These are phyloP conservation scores for Fusarium sp. DNA, from an alignment of 2,329 filamentous ascomycete genomes.

Conservation along the genomic window DNA sequence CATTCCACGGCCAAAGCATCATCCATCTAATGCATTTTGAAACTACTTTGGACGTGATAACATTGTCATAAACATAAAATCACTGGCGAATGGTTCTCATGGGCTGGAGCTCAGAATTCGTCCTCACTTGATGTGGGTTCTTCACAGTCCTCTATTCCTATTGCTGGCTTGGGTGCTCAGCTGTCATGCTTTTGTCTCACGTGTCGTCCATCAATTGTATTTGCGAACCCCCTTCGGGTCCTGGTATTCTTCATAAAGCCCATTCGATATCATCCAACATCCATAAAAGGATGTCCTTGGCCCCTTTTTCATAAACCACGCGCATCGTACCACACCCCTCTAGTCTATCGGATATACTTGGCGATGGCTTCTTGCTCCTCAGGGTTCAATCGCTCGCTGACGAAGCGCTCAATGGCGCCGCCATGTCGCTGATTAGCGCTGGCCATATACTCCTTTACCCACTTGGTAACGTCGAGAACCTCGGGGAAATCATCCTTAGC, in stretches of 20 bases:
- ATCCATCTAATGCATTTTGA: not conserved
- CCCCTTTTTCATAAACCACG: constrained; percentile 6
- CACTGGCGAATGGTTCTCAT: not conserved
- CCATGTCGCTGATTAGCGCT: constrained; percentile 78
- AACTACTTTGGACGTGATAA: not conserved
- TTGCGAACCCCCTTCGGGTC: constrained; percentile 3
- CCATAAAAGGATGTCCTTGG: not conserved
- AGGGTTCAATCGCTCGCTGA: constrained; percentile 73
- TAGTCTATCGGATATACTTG: constrained; percentile 57
- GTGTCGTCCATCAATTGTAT: constrained; percentile 12
- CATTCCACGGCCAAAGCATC: not conserved
- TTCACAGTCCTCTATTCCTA: constrained; percentile 9
- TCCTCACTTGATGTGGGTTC: not conserved
- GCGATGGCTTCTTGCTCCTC: constrained; percentile 66
- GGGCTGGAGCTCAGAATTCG: not conserved
- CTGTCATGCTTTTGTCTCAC: not conserved
- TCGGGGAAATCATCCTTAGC: constrained; percentile 86
- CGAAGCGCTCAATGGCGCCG: constrained; percentile 76
- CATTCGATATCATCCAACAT: not conserved
- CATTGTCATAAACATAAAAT: not conserved
- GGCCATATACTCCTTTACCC: constrained; percentile 83
- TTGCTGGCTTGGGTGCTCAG: not conserved
- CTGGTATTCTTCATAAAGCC: constrained; percentile 31
- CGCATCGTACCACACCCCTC: not conserved
- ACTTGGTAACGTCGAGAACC: constrained; percentile 81